These are phyloP conservation scores for Aspergillus glaucus DNA, from an alignment of 2,329 filamentous ascomycete species.

Conservation along the genomic window DNA sequence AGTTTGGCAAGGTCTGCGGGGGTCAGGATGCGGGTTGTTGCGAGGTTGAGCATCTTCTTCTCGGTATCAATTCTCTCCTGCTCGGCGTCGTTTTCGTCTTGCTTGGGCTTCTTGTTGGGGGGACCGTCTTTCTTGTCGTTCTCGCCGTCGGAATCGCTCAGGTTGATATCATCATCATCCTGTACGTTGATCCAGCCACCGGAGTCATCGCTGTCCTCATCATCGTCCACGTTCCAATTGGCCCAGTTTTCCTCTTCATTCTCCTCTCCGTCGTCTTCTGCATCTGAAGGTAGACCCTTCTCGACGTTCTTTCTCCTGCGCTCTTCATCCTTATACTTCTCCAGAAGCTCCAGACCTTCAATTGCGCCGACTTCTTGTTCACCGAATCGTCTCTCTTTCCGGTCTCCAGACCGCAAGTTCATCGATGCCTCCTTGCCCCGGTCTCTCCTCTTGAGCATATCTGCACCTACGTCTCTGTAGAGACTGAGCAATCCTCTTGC, in stretches of 20 bases:
- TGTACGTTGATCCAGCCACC: constrained; percentile 91
- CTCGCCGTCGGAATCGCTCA: constrained; percentile 70
- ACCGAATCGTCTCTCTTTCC: constrained; percentile 72
- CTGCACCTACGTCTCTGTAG: constrained; percentile 84
- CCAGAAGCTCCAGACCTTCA: constrained; percentile 84
- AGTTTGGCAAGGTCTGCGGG: constrained; percentile 95
- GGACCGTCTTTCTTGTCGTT: constrained; percentile 45
- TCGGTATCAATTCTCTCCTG: constrained; percentile 16
- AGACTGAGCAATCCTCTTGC: constrained; percentile 84
- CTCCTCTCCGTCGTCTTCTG: constrained; percentile 54
- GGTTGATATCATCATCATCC: constrained; percentile 69
- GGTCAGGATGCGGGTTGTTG: constrained; percentile 90
- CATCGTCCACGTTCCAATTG: constrained; percentile 58
- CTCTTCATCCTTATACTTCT: constrained; percentile 91
- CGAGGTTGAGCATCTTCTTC: constrained; percentile 52
- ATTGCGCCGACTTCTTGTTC: constrained; percentile 76
- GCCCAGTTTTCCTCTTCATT: constrained; percentile 53
- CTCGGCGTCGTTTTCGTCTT: constrained; percentile 40
- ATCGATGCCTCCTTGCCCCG: constrained; percentile 88
- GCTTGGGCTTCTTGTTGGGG: constrained; percentile 56
- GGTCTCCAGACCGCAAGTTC: constrained; percentile 67
- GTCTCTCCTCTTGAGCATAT: constrained; percentile 82
- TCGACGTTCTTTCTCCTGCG: constrained; percentile 65
- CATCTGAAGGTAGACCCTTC: constrained; percentile 58
- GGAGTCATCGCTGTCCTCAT: constrained; percentile 60